Percentiles rank a stretch among this genome's conserved stretches.
phyloP scores from a whole-genome alignment of 305 asterid genomes.

The Fraxinus xanthoxyloides region DNA sequence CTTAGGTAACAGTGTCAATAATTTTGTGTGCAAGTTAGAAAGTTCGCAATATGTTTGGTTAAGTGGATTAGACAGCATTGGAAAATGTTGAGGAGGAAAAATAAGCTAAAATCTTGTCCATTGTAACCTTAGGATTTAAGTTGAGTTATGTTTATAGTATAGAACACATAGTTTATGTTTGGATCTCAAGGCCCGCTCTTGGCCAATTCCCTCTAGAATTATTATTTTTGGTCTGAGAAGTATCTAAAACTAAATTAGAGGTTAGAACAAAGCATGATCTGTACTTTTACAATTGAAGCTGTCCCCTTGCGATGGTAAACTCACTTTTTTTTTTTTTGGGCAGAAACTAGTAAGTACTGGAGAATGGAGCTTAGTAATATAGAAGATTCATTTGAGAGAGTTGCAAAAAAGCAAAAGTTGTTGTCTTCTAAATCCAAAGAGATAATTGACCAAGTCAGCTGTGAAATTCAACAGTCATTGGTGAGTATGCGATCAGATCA shows the following conservation, averaged over 20 bases:
- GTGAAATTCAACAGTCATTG: constrained; percentile 48
- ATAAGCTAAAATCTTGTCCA: background rate
- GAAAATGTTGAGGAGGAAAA: background rate
- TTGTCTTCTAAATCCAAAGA: constrained; percentile 45
- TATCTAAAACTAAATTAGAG: background rate
- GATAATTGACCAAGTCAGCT: constrained; percentile 42
- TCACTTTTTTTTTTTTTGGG: background rate
- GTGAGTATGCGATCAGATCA: constrained; percentile 31
- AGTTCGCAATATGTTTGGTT: background rate
- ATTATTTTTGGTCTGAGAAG: background rate
- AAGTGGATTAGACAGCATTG: background rate
- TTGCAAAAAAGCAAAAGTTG: constrained; percentile 49
- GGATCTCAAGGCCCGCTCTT: background rate
- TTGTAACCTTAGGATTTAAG: background rate
- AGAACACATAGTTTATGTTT: background rate
- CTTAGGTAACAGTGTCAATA: background rate
- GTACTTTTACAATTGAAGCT: background rate
- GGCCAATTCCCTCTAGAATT: background rate
- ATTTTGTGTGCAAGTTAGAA: background rate
- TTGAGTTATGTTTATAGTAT: background rate
- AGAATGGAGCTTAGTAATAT: constrained; percentile 43
- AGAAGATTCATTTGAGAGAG: constrained; percentile 51
- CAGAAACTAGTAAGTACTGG: constrained; percentile 16
- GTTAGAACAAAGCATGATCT: background rate
- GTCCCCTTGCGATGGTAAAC: background rate